Percentiles rank a stretch among this genome's conserved stretches.
Evolutionary conservation across 306 rosid genomes (phyloP).

Genomic region (Amphicarpaea edgeworthii): DNA sequence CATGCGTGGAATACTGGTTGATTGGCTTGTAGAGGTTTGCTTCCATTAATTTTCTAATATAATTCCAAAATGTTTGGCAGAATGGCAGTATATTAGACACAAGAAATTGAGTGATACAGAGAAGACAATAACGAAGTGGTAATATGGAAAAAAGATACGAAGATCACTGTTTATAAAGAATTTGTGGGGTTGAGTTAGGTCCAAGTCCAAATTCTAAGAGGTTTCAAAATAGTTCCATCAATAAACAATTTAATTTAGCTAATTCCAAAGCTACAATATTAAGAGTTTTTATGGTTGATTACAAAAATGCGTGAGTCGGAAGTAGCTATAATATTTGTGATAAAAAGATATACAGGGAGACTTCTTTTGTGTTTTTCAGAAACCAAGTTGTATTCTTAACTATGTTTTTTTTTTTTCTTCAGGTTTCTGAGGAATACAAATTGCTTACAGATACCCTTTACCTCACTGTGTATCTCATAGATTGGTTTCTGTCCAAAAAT

Average conservation of each 20-base stretch:
- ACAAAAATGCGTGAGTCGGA: neutral
- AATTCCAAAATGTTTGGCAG: neutral
- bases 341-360: neutral
- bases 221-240: neutral
- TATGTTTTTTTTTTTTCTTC: neutral
- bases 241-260: neutral
- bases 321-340: constrained; percentile 2
- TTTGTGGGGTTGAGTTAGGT: too few species aligned
- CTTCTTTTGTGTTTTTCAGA: neutral
- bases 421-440: constrained; percentile 92
- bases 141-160: neutral
- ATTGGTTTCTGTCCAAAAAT: constrained; percentile 82
- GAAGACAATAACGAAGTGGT: neutral
- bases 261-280: neutral
- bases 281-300: neutral
- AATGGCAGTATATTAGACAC: neutral
- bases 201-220: neutral
- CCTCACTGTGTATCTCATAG: constrained; percentile 84
- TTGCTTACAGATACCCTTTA: constrained; percentile 82
- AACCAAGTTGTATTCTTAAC: neutral
- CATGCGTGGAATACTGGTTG: constrained; percentile 91
- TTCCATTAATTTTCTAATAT: constrained; percentile 35
- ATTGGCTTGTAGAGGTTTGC: constrained; percentile 98
- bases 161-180: neutral
- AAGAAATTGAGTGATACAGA: neutral